phyloP scores from a whole-genome alignment of 2,329 filamentous ascomycete genomes.

The Ramularia endophylla region DNA sequence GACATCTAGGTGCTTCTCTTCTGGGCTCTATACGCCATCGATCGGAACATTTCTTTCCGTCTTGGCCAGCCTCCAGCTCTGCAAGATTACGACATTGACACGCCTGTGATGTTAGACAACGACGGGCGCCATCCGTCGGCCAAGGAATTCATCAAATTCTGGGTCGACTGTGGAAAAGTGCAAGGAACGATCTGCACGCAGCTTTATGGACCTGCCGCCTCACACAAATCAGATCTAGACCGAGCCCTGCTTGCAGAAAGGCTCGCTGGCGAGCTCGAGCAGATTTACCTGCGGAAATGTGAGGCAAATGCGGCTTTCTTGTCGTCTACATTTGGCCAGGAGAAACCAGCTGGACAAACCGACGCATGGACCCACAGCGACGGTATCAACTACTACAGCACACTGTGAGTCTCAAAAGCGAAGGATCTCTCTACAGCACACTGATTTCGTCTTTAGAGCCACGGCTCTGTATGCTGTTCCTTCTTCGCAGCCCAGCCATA shows the following conservation, averaged over 20 bases:
- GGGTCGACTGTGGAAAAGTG: not conserved
- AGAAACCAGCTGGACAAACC: not conserved
- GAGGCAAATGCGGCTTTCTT: not conserved
- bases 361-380: not conserved
- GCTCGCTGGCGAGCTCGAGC: not conserved
- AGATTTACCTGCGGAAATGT: not conserved
- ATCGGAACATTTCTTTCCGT: not conserved
- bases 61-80: not conserved
- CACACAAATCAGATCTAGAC: not conserved
- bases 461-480: not conserved
- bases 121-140: too few species aligned
- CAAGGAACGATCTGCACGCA: constrained; percentile 1
- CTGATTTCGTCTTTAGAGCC: too few species aligned
- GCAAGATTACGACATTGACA: not conserved
- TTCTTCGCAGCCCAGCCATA: not conserved
- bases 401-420: too few species aligned
- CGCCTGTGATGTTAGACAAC: not conserved
- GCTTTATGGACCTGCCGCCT: not conserved
- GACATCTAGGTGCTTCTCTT: not conserved
- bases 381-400: not conserved
- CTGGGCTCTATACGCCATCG: constrained; percentile 1
- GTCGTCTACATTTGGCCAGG: not conserved
- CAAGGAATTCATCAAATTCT: not conserved
- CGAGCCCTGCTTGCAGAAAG: not conserved
- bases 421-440: too few species aligned